These are phyloP conservation scores for Dendrostoma leiphaemia DNA, from an alignment of 2,329 filamentous ascomycete species.

Conservation along the genomic window DNA sequence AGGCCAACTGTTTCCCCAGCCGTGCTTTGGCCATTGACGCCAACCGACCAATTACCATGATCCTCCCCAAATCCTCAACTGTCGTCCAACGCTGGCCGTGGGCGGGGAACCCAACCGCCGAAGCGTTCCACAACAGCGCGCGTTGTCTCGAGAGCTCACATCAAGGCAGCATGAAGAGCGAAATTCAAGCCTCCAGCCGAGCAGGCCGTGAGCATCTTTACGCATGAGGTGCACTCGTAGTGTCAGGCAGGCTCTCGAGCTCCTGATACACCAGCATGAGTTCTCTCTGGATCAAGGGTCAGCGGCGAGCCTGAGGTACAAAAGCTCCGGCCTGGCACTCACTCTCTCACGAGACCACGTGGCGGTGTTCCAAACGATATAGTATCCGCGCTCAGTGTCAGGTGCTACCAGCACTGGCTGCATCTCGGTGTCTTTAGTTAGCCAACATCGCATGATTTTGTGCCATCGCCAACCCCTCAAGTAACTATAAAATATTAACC, in stretches of 20 bases:
- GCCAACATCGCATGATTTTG: conserved; percentile 64
- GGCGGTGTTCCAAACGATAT: conserved; percentile 64
- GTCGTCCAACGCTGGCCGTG: neutral
- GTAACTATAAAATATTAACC: conserved; percentile 39
- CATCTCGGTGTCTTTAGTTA: conserved; percentile 67
- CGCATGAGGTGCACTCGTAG: conserved; percentile 6
- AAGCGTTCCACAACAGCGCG: no score
- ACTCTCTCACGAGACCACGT: conserved; percentile 63
- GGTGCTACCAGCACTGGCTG: conserved; percentile 57
- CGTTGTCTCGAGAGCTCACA: no score
- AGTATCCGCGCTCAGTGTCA: conserved; percentile 62
- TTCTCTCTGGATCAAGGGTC: conserved; percentile 46
- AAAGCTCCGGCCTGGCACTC: conserved; percentile 30
- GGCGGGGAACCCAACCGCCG: no score
- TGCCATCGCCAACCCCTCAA: conserved; percentile 68
- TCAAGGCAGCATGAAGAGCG: no score
- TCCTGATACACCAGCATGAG: conserved; percentile 62
- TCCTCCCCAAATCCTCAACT: neutral
- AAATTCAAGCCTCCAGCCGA: no score
- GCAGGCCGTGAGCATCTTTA: neutral
- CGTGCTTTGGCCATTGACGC: neutral
- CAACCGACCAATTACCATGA: neutral
- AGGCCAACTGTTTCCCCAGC: neutral
- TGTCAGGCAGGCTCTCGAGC: conserved; percentile 46
- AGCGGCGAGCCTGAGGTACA: conserved; percentile 8